These are phyloP conservation scores for Zea luxurians DNA, from an alignment of 176 grass and related monocot species.

Conservation along the genomic window DNA sequence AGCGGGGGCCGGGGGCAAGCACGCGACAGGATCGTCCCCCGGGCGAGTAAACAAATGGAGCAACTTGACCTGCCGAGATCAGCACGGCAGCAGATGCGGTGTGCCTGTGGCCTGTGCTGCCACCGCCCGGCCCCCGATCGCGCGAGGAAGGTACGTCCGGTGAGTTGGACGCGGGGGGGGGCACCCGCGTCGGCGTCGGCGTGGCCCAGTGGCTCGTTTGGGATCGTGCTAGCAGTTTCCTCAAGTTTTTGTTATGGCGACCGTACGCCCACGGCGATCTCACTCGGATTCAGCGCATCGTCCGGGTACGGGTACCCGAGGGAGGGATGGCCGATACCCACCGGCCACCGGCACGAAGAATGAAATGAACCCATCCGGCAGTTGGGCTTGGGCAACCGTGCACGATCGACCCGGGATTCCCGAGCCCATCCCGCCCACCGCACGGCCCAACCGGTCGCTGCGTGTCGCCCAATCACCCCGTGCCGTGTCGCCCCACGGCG, in stretches of 20 bases:
- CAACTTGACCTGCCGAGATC: too few relatives aligned
- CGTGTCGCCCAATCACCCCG: not conserved
- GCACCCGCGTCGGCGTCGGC: too few relatives aligned
- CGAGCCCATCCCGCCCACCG: not conserved
- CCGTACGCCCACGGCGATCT: slow-evolving; percentile 17
- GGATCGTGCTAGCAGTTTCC: too few relatives aligned
- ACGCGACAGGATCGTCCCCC: slow-evolving; percentile 20
- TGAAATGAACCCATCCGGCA: not conserved
- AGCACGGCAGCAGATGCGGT: too few relatives aligned
- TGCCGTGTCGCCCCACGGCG: too few relatives aligned
- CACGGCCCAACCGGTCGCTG: not conserved
- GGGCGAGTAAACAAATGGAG: not conserved
- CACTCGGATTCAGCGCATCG: slow-evolving; percentile 1
- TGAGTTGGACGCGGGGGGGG: too few relatives aligned
- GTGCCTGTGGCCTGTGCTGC: too few relatives aligned
- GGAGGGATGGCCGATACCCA: not conserved
- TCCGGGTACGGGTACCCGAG: not conserved
- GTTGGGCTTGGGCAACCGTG: not conserved
- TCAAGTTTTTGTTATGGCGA: too few relatives aligned
- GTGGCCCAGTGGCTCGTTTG: too few relatives aligned
- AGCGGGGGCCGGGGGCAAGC: not conserved
- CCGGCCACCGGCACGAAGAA: not conserved
- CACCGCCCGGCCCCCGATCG: too few relatives aligned
- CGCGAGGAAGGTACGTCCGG: too few relatives aligned
- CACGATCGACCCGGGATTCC: not conserved